Evolutionary conservation across 371 early-diverging fungal species (phyloP).

Genomic region (Lichtheimia ornata): DNA sequence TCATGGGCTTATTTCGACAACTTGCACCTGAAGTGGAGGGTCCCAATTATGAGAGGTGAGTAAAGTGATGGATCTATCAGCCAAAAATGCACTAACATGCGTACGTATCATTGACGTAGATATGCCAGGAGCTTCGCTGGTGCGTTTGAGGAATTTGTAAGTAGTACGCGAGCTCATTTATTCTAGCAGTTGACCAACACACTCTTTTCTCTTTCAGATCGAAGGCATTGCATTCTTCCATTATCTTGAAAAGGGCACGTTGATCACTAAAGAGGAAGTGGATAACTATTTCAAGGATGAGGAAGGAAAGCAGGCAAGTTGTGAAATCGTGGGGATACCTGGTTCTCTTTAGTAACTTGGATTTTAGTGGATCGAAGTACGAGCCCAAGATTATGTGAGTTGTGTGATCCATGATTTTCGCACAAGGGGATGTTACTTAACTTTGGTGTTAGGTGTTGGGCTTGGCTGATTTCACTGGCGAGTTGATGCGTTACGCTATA

Average conservation of each 20-base stretch:
- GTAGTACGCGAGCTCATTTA: background rate
- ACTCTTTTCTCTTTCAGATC: constrained; percentile 34
- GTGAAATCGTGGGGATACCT: background rate
- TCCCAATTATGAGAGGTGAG: constrained; percentile 45
- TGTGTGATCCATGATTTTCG: background rate
- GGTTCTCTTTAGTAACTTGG: no score
- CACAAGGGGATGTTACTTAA: background rate
- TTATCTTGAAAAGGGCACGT: constrained; percentile 45
- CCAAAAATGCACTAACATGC: background rate
- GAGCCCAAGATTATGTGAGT: constrained; percentile 58
- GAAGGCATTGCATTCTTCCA: constrained; percentile 64
- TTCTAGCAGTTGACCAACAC: background rate
- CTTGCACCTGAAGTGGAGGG: constrained; percentile 53
- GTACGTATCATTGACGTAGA: constrained; percentile 12
- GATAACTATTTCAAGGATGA: constrained; percentile 47
- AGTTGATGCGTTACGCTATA: constrained; percentile 70
- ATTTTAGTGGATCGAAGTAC: constrained; percentile 30
- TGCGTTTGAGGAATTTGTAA: constrained; percentile 58
- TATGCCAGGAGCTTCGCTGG: constrained; percentile 53
- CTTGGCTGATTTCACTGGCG: constrained; percentile 72
- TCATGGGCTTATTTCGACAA: constrained; percentile 51
- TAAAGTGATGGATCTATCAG: no score
- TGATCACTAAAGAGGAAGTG: constrained; percentile 50
- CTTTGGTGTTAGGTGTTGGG: constrained; percentile 37
- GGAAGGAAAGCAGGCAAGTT: constrained; percentile 24